Evolutionary conservation across 148 eudicot species (phyloP).

Genomic region (Selenicereus undatus): DNA sequence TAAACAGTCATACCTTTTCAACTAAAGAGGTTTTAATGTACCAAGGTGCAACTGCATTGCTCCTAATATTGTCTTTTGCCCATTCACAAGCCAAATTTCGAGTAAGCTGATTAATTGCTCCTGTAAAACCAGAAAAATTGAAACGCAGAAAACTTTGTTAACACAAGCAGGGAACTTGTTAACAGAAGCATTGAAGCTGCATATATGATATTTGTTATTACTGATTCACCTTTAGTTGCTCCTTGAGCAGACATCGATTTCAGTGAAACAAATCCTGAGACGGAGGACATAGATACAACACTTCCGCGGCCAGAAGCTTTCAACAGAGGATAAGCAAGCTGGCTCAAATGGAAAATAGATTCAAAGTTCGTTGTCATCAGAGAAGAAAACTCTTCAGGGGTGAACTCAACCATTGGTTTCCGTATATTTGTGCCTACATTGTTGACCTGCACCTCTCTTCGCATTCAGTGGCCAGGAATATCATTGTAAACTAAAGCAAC

Average conservation of each 20-base stretch:
- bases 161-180: background rate
- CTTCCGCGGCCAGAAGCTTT: constrained; percentile 57
- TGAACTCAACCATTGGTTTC: constrained; percentile 55
- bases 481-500: background rate
- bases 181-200: background rate
- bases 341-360: constrained; percentile 62
- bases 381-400: constrained; percentile 49
- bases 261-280: constrained; percentile 59
- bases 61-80: constrained; percentile 51
- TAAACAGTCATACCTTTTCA: constrained; percentile 31
- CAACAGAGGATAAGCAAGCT: constrained; percentile 60
- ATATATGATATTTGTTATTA: background rate
- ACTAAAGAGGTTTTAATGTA: constrained; percentile 46
- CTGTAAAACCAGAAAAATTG: constrained; percentile 26
- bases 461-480: background rate
- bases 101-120: constrained; percentile 76
- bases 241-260: constrained; percentile 61
- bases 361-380: constrained; percentile 64
- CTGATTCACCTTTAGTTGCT: constrained; percentile 58
- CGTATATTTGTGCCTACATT: constrained; percentile 71
- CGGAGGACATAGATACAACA: constrained; percentile 64
- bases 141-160: constrained; percentile 2
- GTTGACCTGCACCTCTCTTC: constrained; percentile 49
- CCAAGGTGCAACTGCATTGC: constrained; percentile 52
- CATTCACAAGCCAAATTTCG: constrained; percentile 52